Evolutionary conservation across 768 basidiomycete genomes (phyloP).

Genomic region (Suillus paluster): DNA sequence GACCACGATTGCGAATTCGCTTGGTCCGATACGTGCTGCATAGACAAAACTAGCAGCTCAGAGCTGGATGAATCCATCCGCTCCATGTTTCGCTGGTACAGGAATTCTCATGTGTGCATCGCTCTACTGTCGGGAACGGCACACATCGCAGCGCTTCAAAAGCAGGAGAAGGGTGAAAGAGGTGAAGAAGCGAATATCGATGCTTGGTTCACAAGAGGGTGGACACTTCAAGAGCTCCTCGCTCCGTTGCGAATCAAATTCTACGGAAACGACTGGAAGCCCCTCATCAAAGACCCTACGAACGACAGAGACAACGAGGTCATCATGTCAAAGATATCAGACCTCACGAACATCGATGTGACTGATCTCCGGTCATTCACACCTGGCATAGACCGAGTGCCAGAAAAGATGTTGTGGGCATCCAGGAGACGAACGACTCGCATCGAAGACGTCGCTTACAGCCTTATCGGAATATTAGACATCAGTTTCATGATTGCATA

Average conservation of each 20-base stretch:
- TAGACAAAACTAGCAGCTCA: conserved; percentile 22
- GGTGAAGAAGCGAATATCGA: not conserved
- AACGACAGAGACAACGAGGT: not conserved
- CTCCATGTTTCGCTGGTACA: conserved; percentile 27
- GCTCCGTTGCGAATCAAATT: conserved; percentile 22
- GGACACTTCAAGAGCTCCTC: conserved; percentile 19
- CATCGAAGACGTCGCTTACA: conserved; percentile 22
- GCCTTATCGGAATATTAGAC: conserved; percentile 21
- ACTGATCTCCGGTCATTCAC: conserved; percentile 9
- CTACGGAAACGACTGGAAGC: conserved; percentile 18
- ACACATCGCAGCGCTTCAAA: not conserved
- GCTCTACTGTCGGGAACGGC: conserved; percentile 14
- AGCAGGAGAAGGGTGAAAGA: not conserved
- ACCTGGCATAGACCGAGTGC: conserved; percentile 9
- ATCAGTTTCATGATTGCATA: conserved; percentile 19
- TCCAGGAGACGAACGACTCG: conserved; percentile 23
- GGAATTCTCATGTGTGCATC: conserved; percentile 17
- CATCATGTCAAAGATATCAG: conserved; percentile 5
- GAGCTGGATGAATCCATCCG: conserved; percentile 24
- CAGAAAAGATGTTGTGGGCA: conserved; percentile 20
- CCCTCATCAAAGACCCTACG: conserved; percentile 8
- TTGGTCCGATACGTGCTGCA: conserved; percentile 22
- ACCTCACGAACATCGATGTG: conserved; percentile 6
- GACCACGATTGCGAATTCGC: conserved; percentile 8
- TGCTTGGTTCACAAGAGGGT: conserved; percentile 24